phyloP scores from a whole-genome alignment of 352 stramenopile genomes.

The Bremia lactucae region DNA sequence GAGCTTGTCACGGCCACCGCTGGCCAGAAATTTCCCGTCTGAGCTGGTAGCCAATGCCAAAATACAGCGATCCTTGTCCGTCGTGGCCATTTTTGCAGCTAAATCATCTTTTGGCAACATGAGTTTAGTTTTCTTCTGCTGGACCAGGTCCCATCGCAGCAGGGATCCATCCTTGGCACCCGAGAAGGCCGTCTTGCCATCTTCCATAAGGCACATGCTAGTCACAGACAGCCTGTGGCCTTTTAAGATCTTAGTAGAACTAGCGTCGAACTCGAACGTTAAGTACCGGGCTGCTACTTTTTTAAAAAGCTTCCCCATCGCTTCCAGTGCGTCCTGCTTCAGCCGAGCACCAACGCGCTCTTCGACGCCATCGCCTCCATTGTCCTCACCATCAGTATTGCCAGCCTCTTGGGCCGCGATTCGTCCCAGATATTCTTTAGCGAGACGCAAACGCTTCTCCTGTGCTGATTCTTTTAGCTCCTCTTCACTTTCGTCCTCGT shows the following conservation, averaged over 20 bases:
- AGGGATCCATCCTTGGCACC: slow-evolving; percentile 89
- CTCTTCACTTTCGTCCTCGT: slow-evolving; percentile 29
- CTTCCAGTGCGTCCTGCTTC: slow-evolving; percentile 76
- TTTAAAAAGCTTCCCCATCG: slow-evolving; percentile 84
- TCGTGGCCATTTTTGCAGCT: slow-evolving; percentile 30
- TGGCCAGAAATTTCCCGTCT: slow-evolving; percentile 88
- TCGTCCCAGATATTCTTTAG: slow-evolving; percentile 83
- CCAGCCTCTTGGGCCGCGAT: slow-evolving; percentile 58
- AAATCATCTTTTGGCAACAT: slow-evolving; percentile 52
- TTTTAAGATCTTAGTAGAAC: slow-evolving; percentile 71
- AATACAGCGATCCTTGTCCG: slow-evolving; percentile 72
- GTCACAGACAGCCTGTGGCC: slow-evolving; percentile 80
- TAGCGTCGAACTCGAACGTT: slow-evolving; percentile 72
- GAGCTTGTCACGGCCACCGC: slow-evolving; percentile 85
- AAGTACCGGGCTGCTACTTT: slow-evolving; percentile 64
- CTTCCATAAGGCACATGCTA: slow-evolving; percentile 77
- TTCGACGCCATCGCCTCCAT: slow-evolving; percentile 46
- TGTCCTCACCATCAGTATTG: slow-evolving; percentile 19
- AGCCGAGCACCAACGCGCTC: slow-evolving; percentile 66
- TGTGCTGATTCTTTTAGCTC: slow-evolving; percentile 73
- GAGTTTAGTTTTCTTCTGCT: slow-evolving; percentile 67
- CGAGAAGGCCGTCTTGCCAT: slow-evolving; percentile 87
- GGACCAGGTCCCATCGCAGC: slow-evolving; percentile 80
- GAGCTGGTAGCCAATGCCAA: slow-evolving; percentile 83
- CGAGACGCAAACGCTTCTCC: slow-evolving; percentile 83